Percentiles rank a stretch among this genome's conserved stretches.
Conservation (phyloP, 2,329 filamentous ascomycete genomes). For the Coniosporium uncinatum region DNA sequence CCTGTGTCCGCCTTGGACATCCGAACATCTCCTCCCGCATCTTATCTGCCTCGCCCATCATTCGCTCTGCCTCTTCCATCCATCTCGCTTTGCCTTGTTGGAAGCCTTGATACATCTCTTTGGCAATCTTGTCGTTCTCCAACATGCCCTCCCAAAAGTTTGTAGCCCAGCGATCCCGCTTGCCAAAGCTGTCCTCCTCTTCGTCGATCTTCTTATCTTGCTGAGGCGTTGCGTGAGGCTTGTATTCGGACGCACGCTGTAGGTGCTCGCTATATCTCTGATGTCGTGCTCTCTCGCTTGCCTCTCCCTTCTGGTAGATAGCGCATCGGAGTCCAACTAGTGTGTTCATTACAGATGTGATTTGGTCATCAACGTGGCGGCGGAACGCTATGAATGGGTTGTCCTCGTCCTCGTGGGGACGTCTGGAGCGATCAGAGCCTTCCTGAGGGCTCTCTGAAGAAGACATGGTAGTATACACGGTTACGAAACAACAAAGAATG, state of each 20-base stretch:
- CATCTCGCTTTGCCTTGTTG: not conserved
- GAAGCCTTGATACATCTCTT: not conserved
- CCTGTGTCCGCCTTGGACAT: too few relatives aligned
- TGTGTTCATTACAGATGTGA: conserved; percentile 46
- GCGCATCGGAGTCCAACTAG: conserved; percentile 40
- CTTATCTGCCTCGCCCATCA: not conserved
- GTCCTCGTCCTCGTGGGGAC: not conserved
- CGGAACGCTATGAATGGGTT: conserved; percentile 58
- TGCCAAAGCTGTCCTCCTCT: not conserved
- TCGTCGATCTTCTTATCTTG: not conserved
- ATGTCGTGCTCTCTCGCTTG: not conserved
- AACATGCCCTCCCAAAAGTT: not conserved
- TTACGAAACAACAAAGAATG: too few relatives aligned
- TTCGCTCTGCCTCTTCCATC: not conserved
- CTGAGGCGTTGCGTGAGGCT: not conserved
- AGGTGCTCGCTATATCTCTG: too few relatives aligned
- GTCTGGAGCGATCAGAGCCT: not conserved
- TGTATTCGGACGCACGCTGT: too few relatives aligned
- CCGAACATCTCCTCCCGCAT: not conserved
- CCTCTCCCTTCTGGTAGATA: conserved; percentile 11
- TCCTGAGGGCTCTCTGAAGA: not conserved
- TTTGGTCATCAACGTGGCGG: conserved; percentile 52
- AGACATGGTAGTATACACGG: not conserved
- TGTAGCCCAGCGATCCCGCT: not conserved
- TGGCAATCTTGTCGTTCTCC: not conserved